phyloP scores from a whole-genome alignment of 768 basidiomycete species.

The Russula brevipes region DNA sequence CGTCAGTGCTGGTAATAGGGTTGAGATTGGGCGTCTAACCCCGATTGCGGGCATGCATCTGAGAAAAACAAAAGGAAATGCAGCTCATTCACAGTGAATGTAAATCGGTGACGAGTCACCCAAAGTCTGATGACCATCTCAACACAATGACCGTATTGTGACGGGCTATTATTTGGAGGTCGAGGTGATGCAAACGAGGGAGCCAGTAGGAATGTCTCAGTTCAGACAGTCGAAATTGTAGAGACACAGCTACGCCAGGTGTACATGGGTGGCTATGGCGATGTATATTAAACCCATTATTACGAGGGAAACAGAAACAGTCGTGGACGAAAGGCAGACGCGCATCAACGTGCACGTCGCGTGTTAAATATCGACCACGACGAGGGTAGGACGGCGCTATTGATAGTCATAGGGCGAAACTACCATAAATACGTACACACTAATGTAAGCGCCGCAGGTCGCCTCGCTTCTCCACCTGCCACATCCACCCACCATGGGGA shows the following conservation, averaged over 20 bases:
- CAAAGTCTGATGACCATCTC: too few species aligned
- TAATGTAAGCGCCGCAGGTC: conserved; percentile 13
- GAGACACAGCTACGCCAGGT: background rate
- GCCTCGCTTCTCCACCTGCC: conserved; percentile 4
- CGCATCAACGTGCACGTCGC: background rate
- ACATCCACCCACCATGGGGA: conserved; percentile 21
- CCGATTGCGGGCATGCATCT: too few species aligned
- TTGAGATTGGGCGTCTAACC: too few species aligned
- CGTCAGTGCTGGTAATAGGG: too few species aligned
- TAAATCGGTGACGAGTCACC: too few species aligned
- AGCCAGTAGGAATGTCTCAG: too few species aligned
- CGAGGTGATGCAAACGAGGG: too few species aligned
- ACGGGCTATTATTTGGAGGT: too few species aligned
- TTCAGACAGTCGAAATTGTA: background rate
- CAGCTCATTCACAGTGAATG: too few species aligned
- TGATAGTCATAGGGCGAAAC: background rate
- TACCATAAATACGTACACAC: conserved; percentile 21
- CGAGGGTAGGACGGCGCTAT: background rate
- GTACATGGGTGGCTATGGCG: background rate
- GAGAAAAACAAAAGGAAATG: too few species aligned
- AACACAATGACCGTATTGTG: too few species aligned
- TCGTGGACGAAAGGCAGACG: background rate
- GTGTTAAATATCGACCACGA: background rate
- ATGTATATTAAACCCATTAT: background rate
- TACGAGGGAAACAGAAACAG: background rate